Conservation (phyloP, 495 filamentous ascomycete species). For the Trichoderma asperelloides region DNA sequence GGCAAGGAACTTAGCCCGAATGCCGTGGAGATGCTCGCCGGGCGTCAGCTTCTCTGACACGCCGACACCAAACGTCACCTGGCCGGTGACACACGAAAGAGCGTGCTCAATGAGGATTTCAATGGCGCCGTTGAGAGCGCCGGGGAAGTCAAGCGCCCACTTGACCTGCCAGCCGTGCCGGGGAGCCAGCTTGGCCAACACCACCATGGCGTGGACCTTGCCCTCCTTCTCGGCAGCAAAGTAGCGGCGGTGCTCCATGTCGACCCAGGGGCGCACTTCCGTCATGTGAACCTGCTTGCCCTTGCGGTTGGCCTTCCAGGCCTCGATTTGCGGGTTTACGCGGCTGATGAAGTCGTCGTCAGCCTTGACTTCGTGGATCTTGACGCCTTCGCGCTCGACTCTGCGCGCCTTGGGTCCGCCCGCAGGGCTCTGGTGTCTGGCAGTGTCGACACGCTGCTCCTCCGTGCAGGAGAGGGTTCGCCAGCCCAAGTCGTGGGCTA, state of each 20-base stretch:
- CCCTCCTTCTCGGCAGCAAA: constrained; percentile 62
- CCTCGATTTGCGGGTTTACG: constrained; percentile 60
- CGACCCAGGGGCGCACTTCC: constrained; percentile 73
- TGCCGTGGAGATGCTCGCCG: constrained; percentile 65
- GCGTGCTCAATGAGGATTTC: constrained; percentile 69
- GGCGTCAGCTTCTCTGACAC: constrained; percentile 57
- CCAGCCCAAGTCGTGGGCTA: constrained; percentile 71
- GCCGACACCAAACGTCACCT: constrained; percentile 73
- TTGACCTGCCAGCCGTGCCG: constrained; percentile 80
- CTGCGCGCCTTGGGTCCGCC: constrained; percentile 44
- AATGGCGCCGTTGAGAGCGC: constrained; percentile 67
- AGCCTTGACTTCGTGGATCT: constrained; percentile 54
- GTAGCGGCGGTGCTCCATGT: constrained; percentile 69
- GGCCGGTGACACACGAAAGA: constrained; percentile 56
- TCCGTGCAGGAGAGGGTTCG: constrained; percentile 74
- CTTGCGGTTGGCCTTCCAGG: constrained; percentile 73
- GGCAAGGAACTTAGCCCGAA: constrained; percentile 62
- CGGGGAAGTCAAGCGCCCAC: constrained; percentile 78
- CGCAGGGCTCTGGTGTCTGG: constrained; percentile 54
- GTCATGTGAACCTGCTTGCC: constrained; percentile 76
- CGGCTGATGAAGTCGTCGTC: constrained; percentile 53
- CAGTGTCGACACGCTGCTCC: constrained; percentile 70
- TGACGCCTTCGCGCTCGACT: constrained; percentile 69
- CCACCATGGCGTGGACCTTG: constrained; percentile 61
- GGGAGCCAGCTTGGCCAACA: constrained; percentile 65